Conservation (phyloP, 495 filamentous ascomycete genomes). For the Lasiosphaeriaceae sp. region DNA sequence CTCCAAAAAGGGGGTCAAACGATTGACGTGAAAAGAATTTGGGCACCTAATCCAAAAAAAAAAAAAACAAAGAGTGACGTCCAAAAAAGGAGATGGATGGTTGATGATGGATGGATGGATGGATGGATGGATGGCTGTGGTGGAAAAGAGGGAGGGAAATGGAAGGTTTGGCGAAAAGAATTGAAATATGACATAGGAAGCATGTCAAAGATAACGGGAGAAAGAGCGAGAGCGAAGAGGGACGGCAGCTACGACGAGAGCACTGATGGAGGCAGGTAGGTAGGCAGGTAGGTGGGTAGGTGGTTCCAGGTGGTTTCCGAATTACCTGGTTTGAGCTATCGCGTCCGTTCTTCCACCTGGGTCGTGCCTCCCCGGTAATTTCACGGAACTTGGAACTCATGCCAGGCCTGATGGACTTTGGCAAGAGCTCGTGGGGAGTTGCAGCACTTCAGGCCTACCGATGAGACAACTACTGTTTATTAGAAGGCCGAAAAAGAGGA, state of each 20-base stretch:
- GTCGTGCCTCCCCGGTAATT: too few relatives aligned
- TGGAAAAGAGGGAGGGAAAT: conserved; percentile 10
- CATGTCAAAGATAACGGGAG: background rate
- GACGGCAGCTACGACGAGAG: background rate
- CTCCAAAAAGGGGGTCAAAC: conserved; percentile 24
- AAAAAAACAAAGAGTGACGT: conserved; percentile 24
- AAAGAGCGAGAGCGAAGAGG: too few relatives aligned
- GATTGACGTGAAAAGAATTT: conserved; percentile 19
- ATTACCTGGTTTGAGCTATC: too few relatives aligned
- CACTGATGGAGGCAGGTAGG: background rate
- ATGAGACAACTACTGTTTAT: too few relatives aligned
- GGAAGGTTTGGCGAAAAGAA: background rate
- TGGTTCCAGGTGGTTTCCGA: too few relatives aligned
- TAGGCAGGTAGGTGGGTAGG: background rate
- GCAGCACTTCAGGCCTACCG: too few relatives aligned
- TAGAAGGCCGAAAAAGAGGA: too few relatives aligned
- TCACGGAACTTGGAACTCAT: too few relatives aligned
- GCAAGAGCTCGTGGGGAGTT: too few relatives aligned
- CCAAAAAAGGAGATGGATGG: conserved; percentile 17
- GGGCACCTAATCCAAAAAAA: conserved; percentile 27
- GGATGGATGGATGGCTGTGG: conserved; percentile 18
- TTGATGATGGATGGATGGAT: conserved; percentile 20
- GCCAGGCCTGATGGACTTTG: too few relatives aligned
- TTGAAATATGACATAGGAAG: background rate
- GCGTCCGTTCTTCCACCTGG: too few relatives aligned